These are phyloP conservation scores for Tothia fuscella DNA, from an alignment of 2,329 filamentous ascomycete species.

Conservation along the genomic window DNA sequence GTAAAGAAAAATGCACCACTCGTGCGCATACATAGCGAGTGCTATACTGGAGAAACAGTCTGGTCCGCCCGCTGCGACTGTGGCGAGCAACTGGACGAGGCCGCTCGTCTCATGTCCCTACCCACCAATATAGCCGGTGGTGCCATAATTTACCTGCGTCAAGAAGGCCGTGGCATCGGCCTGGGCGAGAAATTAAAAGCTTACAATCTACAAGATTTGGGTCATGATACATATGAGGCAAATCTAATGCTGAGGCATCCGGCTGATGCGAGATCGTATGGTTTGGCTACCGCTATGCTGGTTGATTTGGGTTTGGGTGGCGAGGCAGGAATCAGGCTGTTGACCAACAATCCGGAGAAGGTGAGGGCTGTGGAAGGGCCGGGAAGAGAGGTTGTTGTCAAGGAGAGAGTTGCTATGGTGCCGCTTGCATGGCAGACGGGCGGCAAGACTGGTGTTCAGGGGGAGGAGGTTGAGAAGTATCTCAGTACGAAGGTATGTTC, in stretches of 20 bases:
- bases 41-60: constrained; percentile 95
- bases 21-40: constrained; percentile 93
- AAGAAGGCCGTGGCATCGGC: constrained; percentile 92
- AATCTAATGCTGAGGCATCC: constrained; percentile 85
- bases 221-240: constrained; percentile 94
- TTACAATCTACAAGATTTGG: constrained; percentile 93
- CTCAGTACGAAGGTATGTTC: constrained; percentile 75
- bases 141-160: constrained; percentile 88
- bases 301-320: constrained; percentile 64
- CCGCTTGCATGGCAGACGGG: constrained; percentile 82
- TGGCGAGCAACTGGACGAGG: constrained; percentile 94
- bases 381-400: constrained; percentile 74
- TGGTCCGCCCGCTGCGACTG: constrained; percentile 98
- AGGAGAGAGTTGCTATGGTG: constrained; percentile 88
- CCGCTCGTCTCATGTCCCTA: constrained; percentile 80
- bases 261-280: constrained; percentile 88
- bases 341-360: constrained; percentile 98
- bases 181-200: constrained; percentile 93
- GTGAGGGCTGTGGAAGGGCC: constrained; percentile 88
- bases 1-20: constrained; percentile 45
- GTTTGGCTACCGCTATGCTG: constrained; percentile 90
- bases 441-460: constrained; percentile 65
- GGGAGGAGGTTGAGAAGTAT: constrained; percentile 86
- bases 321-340: constrained; percentile 60
- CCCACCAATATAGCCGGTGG: constrained; percentile 54